These are phyloP conservation scores for Populus hybrid DNA, from an alignment of 441 rosid genomes.

Conservation along the genomic window DNA sequence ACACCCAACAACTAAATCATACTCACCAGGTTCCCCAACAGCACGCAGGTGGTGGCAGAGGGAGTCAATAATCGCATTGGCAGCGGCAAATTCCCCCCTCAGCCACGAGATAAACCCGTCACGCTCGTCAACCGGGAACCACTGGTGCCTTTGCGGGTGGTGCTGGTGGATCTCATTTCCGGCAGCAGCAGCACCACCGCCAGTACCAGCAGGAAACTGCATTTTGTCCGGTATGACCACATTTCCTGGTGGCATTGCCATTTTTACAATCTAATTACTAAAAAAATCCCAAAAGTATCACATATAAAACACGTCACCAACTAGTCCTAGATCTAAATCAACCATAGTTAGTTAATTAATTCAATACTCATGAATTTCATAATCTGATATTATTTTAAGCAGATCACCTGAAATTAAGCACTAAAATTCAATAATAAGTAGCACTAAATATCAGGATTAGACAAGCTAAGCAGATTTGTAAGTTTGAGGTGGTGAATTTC, in stretches of 20 bases:
- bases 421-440: slow-evolving; percentile 3
- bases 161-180: slow-evolving; percentile 39
- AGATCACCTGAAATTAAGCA: slow-evolving; percentile 19
- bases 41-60: slow-evolving; percentile 62
- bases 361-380: background rate
- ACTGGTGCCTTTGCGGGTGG: slow-evolving; percentile 37
- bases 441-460: background rate
- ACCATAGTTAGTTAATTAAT: background rate
- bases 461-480: background rate
- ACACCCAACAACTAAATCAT: slow-evolving; percentile 44
- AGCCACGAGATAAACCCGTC: slow-evolving; percentile 82
- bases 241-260: slow-evolving; percentile 88
- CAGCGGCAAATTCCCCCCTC: slow-evolving; percentile 85
- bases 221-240: slow-evolving; percentile 53
- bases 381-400: slow-evolving; percentile 6
- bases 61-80: slow-evolving; percentile 78
- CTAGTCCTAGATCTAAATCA: slow-evolving; percentile 21
- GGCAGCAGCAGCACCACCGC: slow-evolving; percentile 15
- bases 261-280: slow-evolving; percentile 15
- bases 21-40: slow-evolving; percentile 67
- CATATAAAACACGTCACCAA: slow-evolving; percentile 14
- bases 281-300: slow-evolving; percentile 4
- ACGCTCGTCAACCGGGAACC: slow-evolving; percentile 66
- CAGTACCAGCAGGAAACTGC: slow-evolving; percentile 44
- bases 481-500: background rate